These are phyloP conservation scores for Jackrogersella minutella DNA, from an alignment of 495 filamentous ascomycete genomes.

Conservation along the genomic window DNA sequence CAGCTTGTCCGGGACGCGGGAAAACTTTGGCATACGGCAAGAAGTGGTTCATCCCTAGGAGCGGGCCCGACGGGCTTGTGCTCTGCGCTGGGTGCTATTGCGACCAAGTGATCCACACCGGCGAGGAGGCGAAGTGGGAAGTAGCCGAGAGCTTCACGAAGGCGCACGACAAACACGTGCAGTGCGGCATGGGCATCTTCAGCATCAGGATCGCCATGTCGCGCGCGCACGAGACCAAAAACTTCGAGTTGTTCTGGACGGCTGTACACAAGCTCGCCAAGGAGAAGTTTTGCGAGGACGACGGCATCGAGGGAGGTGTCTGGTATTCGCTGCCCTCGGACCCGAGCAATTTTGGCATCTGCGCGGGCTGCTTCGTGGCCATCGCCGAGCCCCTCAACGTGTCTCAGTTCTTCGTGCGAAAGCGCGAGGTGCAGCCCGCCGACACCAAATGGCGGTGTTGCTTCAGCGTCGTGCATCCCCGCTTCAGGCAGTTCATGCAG, in stretches of 20 bases:
- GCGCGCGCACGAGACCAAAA: constrained; percentile 40
- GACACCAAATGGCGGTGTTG: constrained; percentile 34
- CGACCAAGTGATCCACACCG: constrained; percentile 46
- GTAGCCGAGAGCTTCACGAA: constrained; percentile 23
- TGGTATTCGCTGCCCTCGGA: constrained; percentile 47
- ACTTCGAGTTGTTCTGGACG: constrained; percentile 43
- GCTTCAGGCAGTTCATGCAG: constrained; percentile 25
- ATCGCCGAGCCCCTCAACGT: constrained; percentile 43
- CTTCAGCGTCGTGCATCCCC: constrained; percentile 30
- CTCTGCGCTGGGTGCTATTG: constrained; percentile 51
- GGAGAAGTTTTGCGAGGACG: constrained; percentile 43
- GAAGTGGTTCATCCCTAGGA: constrained; percentile 49
- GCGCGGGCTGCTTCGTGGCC: constrained; percentile 46
- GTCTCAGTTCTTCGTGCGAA: constrained; percentile 41
- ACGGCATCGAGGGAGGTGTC: constrained; percentile 45
- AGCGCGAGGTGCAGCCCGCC: constrained; percentile 1
- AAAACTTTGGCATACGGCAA: constrained; percentile 21
- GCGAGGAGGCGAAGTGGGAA: constrained; percentile 40
- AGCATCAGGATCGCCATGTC: constrained; percentile 43
- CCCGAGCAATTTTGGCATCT: constrained; percentile 46
- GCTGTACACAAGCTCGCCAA: constrained; percentile 29
- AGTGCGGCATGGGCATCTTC: constrained; percentile 41
- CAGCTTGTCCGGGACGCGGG: constrained; percentile 29
- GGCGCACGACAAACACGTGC: constrained; percentile 8
- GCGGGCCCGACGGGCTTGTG: constrained; percentile 37